Conservation (phyloP, 2,329 filamentous ascomycete species). For the Cladorrhinum sp. region DNA sequence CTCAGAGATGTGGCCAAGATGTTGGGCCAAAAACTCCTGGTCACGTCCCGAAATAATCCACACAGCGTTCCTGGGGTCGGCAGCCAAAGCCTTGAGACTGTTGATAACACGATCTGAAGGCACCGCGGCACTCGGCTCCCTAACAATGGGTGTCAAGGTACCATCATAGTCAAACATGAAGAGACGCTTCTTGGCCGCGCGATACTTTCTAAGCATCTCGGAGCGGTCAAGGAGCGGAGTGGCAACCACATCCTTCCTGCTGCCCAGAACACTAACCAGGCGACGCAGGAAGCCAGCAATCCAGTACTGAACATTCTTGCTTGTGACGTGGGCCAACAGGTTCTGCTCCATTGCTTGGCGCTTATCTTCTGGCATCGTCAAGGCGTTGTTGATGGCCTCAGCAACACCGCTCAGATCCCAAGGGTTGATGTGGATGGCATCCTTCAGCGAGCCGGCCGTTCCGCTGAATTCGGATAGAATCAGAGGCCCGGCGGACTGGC, state of each 20-base stretch:
- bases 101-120: conserved; percentile 80
- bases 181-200: conserved; percentile 70
- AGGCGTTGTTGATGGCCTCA: conserved; percentile 73
- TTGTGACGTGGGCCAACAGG: conserved; percentile 80
- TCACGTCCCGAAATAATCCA: conserved; percentile 98
- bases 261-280: conserved; percentile 74
- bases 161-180: conserved; percentile 99
- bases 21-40: conserved; percentile 83
- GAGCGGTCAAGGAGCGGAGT: conserved; percentile 80
- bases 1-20: conserved; percentile 85
- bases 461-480: conserved; percentile 97
- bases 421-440: conserved; percentile 93
- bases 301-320: conserved; percentile 84
- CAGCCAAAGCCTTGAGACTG: conserved; percentile 73
- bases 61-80: conserved; percentile 80
- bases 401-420: conserved; percentile 88
- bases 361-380: conserved; percentile 68
- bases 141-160: conserved; percentile 91
- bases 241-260: conserved; percentile 68
- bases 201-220: conserved; percentile 70
- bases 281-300: conserved; percentile 75
- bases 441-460: conserved; percentile 78
- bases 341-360: conserved; percentile 67
- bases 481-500: conserved; percentile 78
- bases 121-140: conserved; percentile 83